phyloP scores from a whole-genome alignment of 139 green algal genomes.

The Chlorella sp. region DNA sequence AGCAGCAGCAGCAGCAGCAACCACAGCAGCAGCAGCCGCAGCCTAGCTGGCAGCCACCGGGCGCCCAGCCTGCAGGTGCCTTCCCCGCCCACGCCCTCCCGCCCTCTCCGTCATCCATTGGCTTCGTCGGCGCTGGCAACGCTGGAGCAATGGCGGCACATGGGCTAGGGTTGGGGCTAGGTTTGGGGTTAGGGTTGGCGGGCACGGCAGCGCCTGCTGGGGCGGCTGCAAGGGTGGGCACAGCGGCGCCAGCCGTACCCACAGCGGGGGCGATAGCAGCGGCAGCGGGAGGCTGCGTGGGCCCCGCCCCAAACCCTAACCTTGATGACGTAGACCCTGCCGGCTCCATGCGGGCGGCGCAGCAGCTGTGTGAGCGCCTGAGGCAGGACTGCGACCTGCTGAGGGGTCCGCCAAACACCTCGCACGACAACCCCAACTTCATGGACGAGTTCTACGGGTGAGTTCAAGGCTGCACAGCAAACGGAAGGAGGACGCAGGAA shows the following conservation, averaged over 20 bases:
- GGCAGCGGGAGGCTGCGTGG: background rate
- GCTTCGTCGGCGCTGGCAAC: no score
- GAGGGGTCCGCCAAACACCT: conserved; percentile 43
- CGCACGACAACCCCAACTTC: conserved; percentile 68
- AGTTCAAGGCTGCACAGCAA: no score
- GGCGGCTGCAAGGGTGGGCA: no score
- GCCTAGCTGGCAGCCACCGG: no score
- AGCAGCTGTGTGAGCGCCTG: conserved; percentile 44
- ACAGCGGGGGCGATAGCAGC: background rate
- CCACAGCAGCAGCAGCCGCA: conserved; percentile 2
- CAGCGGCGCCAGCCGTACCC: background rate
- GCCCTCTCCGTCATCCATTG: no score
- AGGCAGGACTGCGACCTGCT: conserved; percentile 59
- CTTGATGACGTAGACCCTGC: no score
- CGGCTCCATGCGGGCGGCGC: conserved; percentile 31
- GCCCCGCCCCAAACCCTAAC: no score
- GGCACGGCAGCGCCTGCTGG: no score
- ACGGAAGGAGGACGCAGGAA: no score
- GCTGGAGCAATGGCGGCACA: no score
- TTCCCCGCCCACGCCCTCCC: no score
- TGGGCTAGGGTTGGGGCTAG: background rate
- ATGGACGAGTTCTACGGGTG: conserved; percentile 67
- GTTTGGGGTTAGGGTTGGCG: background rate
- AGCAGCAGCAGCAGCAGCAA: background rate
- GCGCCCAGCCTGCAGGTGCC: no score